Evolutionary conservation across 768 basidiomycete genomes (phyloP), one percentile per base, ranked within the genome.

Genomic region (Mycena maculata): DNA sequence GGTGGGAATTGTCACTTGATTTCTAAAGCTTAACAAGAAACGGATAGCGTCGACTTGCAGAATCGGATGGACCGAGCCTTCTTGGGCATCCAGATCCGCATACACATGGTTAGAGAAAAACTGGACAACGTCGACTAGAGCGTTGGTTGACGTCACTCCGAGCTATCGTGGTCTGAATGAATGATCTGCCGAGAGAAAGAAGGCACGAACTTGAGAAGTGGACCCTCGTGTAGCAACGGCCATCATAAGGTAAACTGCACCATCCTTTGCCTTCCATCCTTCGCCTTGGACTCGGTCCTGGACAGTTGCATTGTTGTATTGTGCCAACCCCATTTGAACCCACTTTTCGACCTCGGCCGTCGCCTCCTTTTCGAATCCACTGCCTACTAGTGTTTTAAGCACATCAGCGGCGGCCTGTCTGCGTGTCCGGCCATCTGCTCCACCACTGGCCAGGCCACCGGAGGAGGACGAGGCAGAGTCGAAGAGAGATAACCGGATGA

Each of bases 41-140:
- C 95, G 91, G 77, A 99, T 98, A 11, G 96, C 96, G 77, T 99
- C 96, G 28, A 97, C 96, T 74, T 96, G 94, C 45, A 99, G 83
- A 71, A 98, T 94, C 2, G 96, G 93, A 74, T 98, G 92, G 1
- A 93, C 91, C 16, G 82, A 79, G 4, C 89, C 88, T 7, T 86
- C 81, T 2, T 81, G 81, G 2, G 93, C 91, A 70, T 86, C 91
- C 42, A 99, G 81, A 78, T 99, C 98, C 68, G 90, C 85, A 75
- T 90, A 94, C 16, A 98, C 92, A 73, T 98, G 88, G 23, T 95
- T 90, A 18, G 93, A 93, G 82, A 99, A 99, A 83, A 98, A 99
- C 72, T 94, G 88, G 74, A 99, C 92, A 33, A 99, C 92, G 75
- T 99, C 93, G 33, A 99, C 92, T 58, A 96, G 87, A 2, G 91